These are phyloP conservation scores for Starmerella floricola DNA, from an alignment of 805 yeast species.

Conservation along the genomic window DNA sequence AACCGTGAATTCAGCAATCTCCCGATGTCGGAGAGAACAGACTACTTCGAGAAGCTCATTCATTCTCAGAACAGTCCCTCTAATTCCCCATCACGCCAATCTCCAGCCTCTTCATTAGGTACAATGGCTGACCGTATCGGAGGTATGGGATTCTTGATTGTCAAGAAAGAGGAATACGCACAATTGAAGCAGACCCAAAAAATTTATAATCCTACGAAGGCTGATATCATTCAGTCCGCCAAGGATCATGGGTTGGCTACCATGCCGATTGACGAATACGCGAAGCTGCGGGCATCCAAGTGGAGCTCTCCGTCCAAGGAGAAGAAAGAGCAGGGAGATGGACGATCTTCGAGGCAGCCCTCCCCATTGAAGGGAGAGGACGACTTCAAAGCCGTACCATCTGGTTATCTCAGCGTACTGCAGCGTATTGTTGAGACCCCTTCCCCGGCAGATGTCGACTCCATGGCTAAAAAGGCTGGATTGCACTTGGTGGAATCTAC, in stretches of 20 bases:
- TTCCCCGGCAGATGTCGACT: slow-evolving; percentile 22
- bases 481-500: slow-evolving; percentile 7
- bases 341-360: background rate
- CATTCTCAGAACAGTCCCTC: background rate
- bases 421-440: slow-evolving; percentile 27
- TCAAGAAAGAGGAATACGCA: slow-evolving; percentile 30
- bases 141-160: slow-evolving; percentile 28
- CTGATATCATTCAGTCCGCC: slow-evolving; percentile 31
- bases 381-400: slow-evolving; percentile 25
- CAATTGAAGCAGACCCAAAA: slow-evolving; percentile 25
- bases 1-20: slow-evolving; percentile 8
- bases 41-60: slow-evolving; percentile 10
- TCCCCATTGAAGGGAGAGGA: slow-evolving; percentile 1
- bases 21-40: slow-evolving; percentile 14
- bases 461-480: slow-evolving; percentile 24
- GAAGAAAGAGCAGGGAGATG: background rate
- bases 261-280: slow-evolving; percentile 36
- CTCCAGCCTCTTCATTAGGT: slow-evolving; percentile 18
- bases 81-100: slow-evolving; percentile 3
- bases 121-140: slow-evolving; percentile 26
- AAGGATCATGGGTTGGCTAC: slow-evolving; percentile 36
- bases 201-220: slow-evolving; percentile 27
- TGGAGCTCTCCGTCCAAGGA: slow-evolving; percentile 6
- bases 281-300: slow-evolving; percentile 20
- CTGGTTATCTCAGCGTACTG: slow-evolving; percentile 25